These are phyloP conservation scores for Besnoitia besnoiti DNA, from an alignment of 169 alveolate genomes.

Conservation along the genomic window DNA sequence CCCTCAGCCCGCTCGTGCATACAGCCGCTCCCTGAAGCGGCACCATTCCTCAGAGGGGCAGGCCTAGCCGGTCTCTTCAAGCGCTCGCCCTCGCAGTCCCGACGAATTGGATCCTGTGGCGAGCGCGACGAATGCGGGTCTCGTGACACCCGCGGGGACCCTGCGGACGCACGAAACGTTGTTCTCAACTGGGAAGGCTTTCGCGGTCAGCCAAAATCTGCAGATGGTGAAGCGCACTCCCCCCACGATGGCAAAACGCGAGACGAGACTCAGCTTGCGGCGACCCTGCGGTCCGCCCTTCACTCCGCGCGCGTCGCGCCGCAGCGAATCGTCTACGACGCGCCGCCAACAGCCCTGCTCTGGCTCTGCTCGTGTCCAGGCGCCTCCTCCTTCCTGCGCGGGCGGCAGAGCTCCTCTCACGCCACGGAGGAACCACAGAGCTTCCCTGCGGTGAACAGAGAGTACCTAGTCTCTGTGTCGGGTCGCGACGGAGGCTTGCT, in stretches of 20 bases:
- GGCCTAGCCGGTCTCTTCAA: neutral
- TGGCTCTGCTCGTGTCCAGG: neutral
- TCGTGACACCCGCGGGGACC: neutral
- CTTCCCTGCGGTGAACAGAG: neutral
- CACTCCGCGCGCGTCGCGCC: neutral
- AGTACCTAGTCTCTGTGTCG: neutral
- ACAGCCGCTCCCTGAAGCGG: neutral
- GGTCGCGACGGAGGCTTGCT: neutral
- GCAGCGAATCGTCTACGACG: neutral
- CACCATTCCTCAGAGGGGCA: conserved; percentile 16
- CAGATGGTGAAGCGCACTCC: neutral
- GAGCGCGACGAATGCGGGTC: neutral
- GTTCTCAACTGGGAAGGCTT: neutral
- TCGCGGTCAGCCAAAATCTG: neutral
- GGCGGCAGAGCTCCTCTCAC: neutral
- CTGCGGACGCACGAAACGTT: neutral
- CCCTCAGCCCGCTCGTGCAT: neutral
- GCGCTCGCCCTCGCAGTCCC: neutral
- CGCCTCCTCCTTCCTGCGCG: neutral
- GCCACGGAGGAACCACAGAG: neutral
- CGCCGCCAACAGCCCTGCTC: conserved; percentile 19
- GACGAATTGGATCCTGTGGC: neutral
- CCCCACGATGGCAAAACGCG: neutral
- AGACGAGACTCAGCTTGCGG: neutral
- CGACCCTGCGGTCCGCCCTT: neutral